A percentile compares a stretch with the other conserved stretches of the same genome.
These are phyloP conservation scores for Boeremia exigua DNA, from an alignment of 2,329 filamentous ascomycete species.

Conservation along the genomic window DNA sequence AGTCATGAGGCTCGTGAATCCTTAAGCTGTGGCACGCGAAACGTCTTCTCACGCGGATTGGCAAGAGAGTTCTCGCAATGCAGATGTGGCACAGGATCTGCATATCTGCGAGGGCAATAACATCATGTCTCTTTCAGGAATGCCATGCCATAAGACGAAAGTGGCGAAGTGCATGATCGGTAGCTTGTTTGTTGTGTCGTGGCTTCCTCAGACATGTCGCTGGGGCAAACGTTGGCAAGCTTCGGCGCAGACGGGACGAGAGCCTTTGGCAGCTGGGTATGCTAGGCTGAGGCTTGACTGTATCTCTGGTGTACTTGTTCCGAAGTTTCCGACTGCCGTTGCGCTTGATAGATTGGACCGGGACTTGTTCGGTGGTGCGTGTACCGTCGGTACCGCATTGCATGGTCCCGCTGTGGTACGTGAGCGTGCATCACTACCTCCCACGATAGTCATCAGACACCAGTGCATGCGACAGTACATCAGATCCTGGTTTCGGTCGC, in stretches of 20 bases:
- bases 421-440: not conserved
- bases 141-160: not conserved
- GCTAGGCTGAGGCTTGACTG: conserved; percentile 27
- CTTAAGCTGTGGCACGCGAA: conserved; percentile 7
- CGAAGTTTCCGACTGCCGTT: conserved; percentile 24
- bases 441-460: not conserved
- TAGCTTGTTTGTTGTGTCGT: not conserved
- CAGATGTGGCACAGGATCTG: not conserved
- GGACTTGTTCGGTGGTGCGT: conserved; percentile 6
- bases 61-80: not conserved
- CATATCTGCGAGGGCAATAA: not conserved
- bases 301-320: conserved; percentile 28
- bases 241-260: conserved; percentile 46
- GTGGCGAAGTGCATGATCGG: not conserved
- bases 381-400: not conserved
- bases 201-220: not conserved
- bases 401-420: not conserved
- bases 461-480: not conserved
- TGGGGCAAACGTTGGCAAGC: conserved; percentile 19
- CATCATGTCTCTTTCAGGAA: not conserved
- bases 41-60: not conserved
- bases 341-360: conserved; percentile 18
- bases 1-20: conserved; percentile 31
- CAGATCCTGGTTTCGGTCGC: too few species aligned
- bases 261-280: conserved; percentile 31